These are phyloP conservation scores for Avicennia marina DNA, from an alignment of 257 asterid species.

Conservation along the genomic window DNA sequence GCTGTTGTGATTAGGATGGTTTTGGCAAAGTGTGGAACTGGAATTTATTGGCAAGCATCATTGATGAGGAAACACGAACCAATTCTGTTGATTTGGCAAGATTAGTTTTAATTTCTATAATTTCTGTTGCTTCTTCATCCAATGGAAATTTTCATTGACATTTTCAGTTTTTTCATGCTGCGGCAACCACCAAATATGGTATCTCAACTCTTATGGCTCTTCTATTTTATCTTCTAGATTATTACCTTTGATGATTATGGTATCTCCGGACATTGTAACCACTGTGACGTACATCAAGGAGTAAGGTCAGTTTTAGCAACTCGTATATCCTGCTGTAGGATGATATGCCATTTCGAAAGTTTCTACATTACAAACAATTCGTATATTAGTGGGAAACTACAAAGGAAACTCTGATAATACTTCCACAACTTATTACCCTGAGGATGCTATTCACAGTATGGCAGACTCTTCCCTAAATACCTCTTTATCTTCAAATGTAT, in stretches of 20 bases:
- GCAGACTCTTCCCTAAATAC: too few relatives aligned
- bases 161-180: conserved; percentile 11
- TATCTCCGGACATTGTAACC: conserved; percentile 90
- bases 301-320: conserved; percentile 47
- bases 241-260: conserved; percentile 80
- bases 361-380: too few relatives aligned
- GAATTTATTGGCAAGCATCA: conserved; percentile 45
- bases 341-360: neutral
- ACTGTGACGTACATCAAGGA: conserved; percentile 35
- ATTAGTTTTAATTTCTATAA: conserved; percentile 5
- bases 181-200: neutral
- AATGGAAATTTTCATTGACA: conserved; percentile 6
- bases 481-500: too few relatives aligned
- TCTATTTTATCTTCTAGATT: conserved; percentile 42
- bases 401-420: too few relatives aligned
- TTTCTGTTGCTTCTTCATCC: too few relatives aligned
- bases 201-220: too few relatives aligned
- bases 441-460: neutral
- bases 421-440: neutral
- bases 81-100: conserved; percentile 61
- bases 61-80: conserved; percentile 43
- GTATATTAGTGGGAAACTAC: too few relatives aligned
- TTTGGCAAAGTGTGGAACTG: conserved; percentile 67
- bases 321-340: neutral
- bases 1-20: conserved; percentile 63